These are phyloP conservation scores for Mikania micrantha DNA, from an alignment of 129 eudicot species.

Conservation along the genomic window DNA sequence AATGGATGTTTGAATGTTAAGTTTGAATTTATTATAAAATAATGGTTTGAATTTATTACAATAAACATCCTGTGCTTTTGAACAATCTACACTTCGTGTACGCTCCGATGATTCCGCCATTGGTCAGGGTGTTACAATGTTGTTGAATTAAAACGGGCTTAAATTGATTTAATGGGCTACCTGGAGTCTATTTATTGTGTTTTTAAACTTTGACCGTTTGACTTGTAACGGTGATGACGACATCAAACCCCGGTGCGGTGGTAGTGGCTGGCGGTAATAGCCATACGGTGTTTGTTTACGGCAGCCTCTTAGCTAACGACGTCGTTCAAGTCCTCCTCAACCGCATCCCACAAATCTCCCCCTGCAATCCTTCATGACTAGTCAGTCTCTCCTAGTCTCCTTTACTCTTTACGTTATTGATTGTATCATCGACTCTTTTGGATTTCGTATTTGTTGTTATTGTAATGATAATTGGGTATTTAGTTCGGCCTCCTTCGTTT, in stretches of 20 bases:
- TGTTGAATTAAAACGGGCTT: too few relatives aligned
- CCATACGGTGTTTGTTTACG: conserved; percentile 75
- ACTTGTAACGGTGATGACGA: conserved; percentile 18
- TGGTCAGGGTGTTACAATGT: too few relatives aligned
- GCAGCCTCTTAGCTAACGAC: conserved; percentile 79
- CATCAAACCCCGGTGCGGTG: conserved; percentile 19
- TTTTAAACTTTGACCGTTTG: too few relatives aligned
- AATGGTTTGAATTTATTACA: too few relatives aligned
- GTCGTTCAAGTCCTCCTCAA: conserved; percentile 66
- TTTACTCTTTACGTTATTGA: conserved; percentile 1
- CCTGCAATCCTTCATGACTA: conserved; percentile 65
- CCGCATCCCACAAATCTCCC: conserved; percentile 58
- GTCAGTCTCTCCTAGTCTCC: conserved; percentile 55
- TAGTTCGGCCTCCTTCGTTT: too few relatives aligned
- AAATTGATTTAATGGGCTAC: too few relatives aligned
- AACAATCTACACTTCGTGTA: too few relatives aligned
- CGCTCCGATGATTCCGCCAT: too few relatives aligned
- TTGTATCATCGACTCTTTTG: neutral
- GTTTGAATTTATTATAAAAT: too few relatives aligned
- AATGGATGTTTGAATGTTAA: too few relatives aligned
- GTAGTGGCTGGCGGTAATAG: neutral
- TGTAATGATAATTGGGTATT: neutral
- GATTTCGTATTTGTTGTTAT: neutral
- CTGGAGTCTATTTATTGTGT: too few relatives aligned
- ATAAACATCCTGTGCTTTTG: too few relatives aligned